Conservation (phyloP, 192 early-diverging fungal genomes). For the Coemansia sp. region DNA sequence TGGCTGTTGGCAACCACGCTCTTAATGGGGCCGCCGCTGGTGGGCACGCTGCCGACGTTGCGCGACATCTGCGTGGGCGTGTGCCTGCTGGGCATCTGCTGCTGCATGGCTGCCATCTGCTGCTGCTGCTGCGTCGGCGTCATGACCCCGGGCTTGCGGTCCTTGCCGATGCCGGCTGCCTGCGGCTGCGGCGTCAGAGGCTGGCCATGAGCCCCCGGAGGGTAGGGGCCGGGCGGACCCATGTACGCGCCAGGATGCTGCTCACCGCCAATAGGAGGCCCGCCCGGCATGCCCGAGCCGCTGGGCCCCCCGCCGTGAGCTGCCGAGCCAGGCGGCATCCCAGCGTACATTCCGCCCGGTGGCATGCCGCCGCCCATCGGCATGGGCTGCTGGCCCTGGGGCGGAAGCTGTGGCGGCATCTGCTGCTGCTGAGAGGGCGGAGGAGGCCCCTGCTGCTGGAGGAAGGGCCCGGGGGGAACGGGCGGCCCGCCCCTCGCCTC, state of each 20-base stretch:
- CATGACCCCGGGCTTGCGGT: slow-evolving; percentile 53
- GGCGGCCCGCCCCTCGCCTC: slow-evolving; percentile 65
- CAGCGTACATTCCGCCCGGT: slow-evolving; percentile 38
- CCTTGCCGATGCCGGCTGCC: slow-evolving; percentile 30
- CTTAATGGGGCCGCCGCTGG: neutral
- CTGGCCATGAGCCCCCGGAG: slow-evolving; percentile 52
- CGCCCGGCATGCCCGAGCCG: slow-evolving; percentile 39
- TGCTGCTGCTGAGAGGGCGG: slow-evolving; percentile 17
- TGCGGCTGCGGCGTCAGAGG: slow-evolving; percentile 51
- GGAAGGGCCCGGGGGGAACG: slow-evolving; percentile 49
- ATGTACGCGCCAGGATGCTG: slow-evolving; percentile 42
- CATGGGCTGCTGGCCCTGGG: slow-evolving; percentile 59
- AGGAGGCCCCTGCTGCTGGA: slow-evolving; percentile 47
- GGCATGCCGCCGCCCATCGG: slow-evolving; percentile 35
- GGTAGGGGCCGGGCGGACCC: slow-evolving; percentile 45
- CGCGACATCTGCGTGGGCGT: slow-evolving; percentile 45
- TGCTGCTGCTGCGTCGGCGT: slow-evolving; percentile 31
- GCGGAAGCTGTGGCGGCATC: slow-evolving; percentile 55
- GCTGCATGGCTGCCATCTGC: slow-evolving; percentile 6
- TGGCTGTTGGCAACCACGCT: slow-evolving; percentile 42
- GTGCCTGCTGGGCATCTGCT: slow-evolving; percentile 38
- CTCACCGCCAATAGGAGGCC: slow-evolving; percentile 23
- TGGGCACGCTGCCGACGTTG: slow-evolving; percentile 26
- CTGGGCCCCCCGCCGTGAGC: slow-evolving; percentile 35
- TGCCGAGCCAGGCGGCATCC: slow-evolving; percentile 39